phyloP scores from a whole-genome alignment of 140 eudicot genomes.

The Cichorium intybus region DNA sequence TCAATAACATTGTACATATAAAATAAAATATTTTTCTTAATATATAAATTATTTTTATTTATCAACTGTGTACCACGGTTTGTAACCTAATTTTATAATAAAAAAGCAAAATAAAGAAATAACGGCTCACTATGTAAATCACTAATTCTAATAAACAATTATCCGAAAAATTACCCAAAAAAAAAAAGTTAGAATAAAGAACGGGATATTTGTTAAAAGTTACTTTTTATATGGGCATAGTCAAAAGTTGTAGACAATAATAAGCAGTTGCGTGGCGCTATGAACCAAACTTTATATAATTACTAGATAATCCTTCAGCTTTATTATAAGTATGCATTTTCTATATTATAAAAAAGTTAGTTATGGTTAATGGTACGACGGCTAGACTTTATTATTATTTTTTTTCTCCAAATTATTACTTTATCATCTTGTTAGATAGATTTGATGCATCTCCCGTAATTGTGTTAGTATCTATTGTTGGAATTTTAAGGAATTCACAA shows the following conservation, averaged over 20 bases:
- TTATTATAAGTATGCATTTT: not conserved
- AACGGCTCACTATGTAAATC: no score
- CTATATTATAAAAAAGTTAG: not conserved
- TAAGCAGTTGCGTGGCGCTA: slow-evolving; percentile 1
- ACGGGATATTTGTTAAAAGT: not conserved
- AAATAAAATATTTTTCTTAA: no score
- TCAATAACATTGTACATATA: no score
- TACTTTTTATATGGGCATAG: not conserved
- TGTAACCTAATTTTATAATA: no score
- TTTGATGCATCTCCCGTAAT: not conserved
- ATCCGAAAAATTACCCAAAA: no score
- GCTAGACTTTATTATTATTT: not conserved
- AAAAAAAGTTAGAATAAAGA: no score
- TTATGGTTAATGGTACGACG: not conserved
- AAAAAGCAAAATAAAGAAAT: no score
- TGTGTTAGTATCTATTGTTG: not conserved
- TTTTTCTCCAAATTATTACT: no score
- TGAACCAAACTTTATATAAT: not conserved
- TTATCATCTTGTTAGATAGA: not conserved
- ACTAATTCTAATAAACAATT: no score
- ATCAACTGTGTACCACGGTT: no score
- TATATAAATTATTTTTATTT: no score
- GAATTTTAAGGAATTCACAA: no score
- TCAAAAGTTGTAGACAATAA: slow-evolving; percentile 9
- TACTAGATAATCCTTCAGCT: not conserved